Conservation (phyloP, 208 protist species). For the Crithidia brevicula region DNA sequence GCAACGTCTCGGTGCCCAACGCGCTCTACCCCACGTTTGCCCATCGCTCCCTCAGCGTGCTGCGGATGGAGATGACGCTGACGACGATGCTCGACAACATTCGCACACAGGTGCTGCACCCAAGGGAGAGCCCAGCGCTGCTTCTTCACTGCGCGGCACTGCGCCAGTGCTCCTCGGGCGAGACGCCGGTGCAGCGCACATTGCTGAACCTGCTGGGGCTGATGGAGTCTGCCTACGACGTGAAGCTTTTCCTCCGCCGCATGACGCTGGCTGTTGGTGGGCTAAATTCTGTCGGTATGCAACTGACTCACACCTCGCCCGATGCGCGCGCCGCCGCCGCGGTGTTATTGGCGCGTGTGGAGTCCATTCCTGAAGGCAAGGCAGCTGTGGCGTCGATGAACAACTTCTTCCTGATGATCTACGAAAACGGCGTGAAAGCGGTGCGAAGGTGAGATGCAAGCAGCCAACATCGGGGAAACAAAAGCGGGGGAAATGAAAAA, state of each 20-base stretch:
- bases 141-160: slow-evolving; percentile 51
- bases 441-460: slow-evolving; percentile 5
- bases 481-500: background rate
- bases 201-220: slow-evolving; percentile 45
- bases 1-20: slow-evolving; percentile 20
- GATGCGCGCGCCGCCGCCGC: slow-evolving; percentile 41
- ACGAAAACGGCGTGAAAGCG: slow-evolving; percentile 41
- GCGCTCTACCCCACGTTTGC: slow-evolving; percentile 39
- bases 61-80: slow-evolving; percentile 42
- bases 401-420: slow-evolving; percentile 70
- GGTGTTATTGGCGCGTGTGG: slow-evolving; percentile 51
- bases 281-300: slow-evolving; percentile 63
- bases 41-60: slow-evolving; percentile 30
- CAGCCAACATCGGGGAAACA: too few relatives aligned
- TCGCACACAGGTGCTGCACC: slow-evolving; percentile 36
- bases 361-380: slow-evolving; percentile 52
- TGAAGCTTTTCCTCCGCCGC: slow-evolving; percentile 68
- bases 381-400: slow-evolving; percentile 65
- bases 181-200: slow-evolving; percentile 40
- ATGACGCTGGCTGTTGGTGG: slow-evolving; percentile 70
- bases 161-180: slow-evolving; percentile 46
- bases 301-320: slow-evolving; percentile 57
- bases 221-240: slow-evolving; percentile 37
- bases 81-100: slow-evolving; percentile 49
- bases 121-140: slow-evolving; percentile 43